Conservation (phyloP, 164 flowering plant species). For the Vitis rupestris region DNA sequence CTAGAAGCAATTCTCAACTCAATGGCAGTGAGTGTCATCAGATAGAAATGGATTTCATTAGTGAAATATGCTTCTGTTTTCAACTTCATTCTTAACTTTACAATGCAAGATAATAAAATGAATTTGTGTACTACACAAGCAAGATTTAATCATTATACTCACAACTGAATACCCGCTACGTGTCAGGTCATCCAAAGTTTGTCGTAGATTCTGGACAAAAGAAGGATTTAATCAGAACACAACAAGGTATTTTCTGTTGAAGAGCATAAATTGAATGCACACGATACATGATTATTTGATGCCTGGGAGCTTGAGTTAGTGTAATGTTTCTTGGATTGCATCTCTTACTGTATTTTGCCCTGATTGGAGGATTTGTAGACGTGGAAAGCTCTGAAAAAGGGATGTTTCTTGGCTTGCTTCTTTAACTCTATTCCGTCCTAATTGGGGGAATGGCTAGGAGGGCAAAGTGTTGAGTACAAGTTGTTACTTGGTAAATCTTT, state of each 20-base stretch:
- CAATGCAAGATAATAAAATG: neutral
- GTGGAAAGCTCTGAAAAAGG: too few relatives aligned
- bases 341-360: too few relatives aligned
- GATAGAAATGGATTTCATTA: neutral
- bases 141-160: conserved; percentile 25
- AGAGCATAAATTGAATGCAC: neutral
- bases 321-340: too few relatives aligned
- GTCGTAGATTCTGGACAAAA: conserved; percentile 80
- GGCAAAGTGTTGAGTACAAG: too few relatives aligned
- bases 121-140: neutral
- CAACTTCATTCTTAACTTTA: neutral
- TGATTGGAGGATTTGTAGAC: too few relatives aligned
- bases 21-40: too few relatives aligned
- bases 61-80: neutral
- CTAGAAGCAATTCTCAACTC: neutral
- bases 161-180: conserved; percentile 93
- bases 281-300: too few relatives aligned
- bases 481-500: too few relatives aligned
- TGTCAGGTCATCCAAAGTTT: conserved; percentile 96
- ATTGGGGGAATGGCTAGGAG: too few relatives aligned
- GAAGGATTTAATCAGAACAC: conserved; percentile 5
- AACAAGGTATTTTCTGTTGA: neutral
- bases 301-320: too few relatives aligned
- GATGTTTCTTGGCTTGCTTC: too few relatives aligned
- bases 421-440: too few relatives aligned